Evolutionary conservation across 2,329 filamentous ascomycete species (phyloP).

Genomic region (Myriosclerotinia curreyana): DNA sequence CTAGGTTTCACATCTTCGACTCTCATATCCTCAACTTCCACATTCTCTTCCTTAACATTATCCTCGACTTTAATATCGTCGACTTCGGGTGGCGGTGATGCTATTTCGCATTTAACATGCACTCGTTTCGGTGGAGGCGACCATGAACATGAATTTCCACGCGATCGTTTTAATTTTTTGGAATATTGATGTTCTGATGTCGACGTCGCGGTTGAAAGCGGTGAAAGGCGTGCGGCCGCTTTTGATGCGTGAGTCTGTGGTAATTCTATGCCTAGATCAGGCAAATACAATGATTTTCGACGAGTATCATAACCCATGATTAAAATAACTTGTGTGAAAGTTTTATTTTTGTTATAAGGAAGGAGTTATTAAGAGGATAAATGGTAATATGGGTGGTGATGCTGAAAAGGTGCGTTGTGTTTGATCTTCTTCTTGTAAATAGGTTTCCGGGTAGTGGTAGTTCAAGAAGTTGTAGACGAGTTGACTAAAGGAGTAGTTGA

Average conservation of each 20-base stretch:
- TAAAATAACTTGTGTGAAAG: no score
- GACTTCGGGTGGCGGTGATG: constrained; percentile 56
- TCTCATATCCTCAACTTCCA: constrained; percentile 25
- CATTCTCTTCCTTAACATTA: not conserved
- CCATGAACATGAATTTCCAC: constrained; percentile 51
- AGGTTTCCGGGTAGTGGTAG: no score
- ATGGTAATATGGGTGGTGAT: not conserved
- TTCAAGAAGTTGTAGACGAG: no score
- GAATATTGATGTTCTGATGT: constrained; percentile 43
- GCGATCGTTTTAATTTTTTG: constrained; percentile 80
- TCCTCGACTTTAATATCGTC: constrained; percentile 44
- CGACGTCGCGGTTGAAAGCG: constrained; percentile 34
- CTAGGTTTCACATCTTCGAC: constrained; percentile 44
- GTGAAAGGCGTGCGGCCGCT: constrained; percentile 45
- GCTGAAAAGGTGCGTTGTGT: no score
- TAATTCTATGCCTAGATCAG: constrained; percentile 88
- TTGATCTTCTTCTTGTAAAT: not conserved
- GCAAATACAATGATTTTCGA: constrained; percentile 90
- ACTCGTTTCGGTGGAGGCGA: constrained; percentile 44
- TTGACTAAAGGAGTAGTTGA: no score
- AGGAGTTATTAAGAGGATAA: constrained; percentile 9
- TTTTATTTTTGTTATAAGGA: no score
- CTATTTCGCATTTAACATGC: constrained; percentile 50
- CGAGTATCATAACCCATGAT: constrained; percentile 98
- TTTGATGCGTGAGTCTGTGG: constrained; percentile 63